Conservation (phyloP, 495 filamentous ascomycete species). For the Penicillium coprophilum region DNA sequence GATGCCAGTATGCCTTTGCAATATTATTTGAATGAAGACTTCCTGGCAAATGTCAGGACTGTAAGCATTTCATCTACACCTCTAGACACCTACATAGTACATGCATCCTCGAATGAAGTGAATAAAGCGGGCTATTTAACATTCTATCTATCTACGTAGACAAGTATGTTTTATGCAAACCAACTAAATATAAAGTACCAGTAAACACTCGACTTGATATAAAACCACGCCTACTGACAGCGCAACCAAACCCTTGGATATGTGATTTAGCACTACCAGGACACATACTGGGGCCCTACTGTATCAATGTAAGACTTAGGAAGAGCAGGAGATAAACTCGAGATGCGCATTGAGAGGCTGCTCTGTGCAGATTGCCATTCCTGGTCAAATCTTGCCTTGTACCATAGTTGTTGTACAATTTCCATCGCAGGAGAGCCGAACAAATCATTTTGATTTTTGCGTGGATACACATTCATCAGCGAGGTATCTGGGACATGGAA, state of each 20-base stretch:
- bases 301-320: not conserved
- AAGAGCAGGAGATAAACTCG: conserved; percentile 18
- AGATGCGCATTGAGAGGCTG: conserved; percentile 21
- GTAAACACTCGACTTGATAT: not conserved
- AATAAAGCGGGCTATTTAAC: not conserved
- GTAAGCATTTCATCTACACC: no score
- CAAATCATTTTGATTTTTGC: conserved; percentile 49
- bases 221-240: not conserved
- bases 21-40: not conserved
- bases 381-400: conserved; percentile 9
- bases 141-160: not conserved
- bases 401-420: conserved; percentile 30
- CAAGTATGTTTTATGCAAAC: not conserved
- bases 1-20: not conserved
- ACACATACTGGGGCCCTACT: not conserved
- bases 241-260: not conserved
- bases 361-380: conserved; percentile 15
- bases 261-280: not conserved
- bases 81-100: not conserved
- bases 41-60: not conserved
- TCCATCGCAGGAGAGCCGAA: conserved; percentile 38
- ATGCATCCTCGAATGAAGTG: not conserved
- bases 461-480: conserved; percentile 50
- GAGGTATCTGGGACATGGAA: conserved; percentile 51
- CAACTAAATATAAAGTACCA: not conserved